Evolutionary conservation across 1,139 yeast species (phyloP).

Genomic region (Protomyces inundatus): DNA sequence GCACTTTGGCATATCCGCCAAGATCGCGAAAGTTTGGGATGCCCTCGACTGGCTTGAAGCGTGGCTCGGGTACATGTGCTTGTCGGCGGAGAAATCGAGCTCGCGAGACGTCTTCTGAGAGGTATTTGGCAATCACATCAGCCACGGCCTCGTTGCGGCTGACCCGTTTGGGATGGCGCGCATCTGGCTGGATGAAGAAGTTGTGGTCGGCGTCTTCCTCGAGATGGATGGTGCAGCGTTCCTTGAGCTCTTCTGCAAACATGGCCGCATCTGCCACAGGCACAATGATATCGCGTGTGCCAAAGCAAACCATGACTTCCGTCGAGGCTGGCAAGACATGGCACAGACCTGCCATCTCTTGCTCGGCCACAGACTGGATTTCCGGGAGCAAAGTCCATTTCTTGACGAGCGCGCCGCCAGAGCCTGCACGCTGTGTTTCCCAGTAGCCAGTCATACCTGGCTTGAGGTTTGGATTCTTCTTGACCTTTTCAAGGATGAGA

Average conservation of each 20-base stretch:
- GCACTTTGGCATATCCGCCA: constrained; percentile 59
- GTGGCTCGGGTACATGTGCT: constrained; percentile 42
- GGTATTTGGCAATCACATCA: constrained; percentile 50
- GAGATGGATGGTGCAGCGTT: constrained; percentile 55
- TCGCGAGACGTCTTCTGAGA: constrained; percentile 49
- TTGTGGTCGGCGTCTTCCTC: constrained; percentile 75
- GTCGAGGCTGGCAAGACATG: background rate
- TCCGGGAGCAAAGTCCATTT: constrained; percentile 19
- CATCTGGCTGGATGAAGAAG: constrained; percentile 47
- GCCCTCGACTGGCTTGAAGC: constrained; percentile 62
- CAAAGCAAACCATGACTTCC: constrained; percentile 63
- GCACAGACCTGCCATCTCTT: constrained; percentile 16
- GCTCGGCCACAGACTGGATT: constrained; percentile 18
- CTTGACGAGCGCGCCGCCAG: constrained; percentile 19
- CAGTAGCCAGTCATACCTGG: constrained; percentile 11
- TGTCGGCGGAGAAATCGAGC: constrained; percentile 48
- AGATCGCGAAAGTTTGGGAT: constrained; percentile 69
- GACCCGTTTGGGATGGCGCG: constrained; percentile 36
- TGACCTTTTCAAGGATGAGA: constrained; percentile 35
- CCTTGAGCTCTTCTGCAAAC: constrained; percentile 54
- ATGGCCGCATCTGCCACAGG: constrained; percentile 58
- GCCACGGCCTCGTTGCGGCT: constrained; percentile 58
- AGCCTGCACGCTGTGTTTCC: constrained; percentile 21
- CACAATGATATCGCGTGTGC: constrained; percentile 59
- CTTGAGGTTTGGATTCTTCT: constrained; percentile 10